Percentiles rank a stretch among this genome's conserved stretches.
These are phyloP conservation scores for Schizothecium vesticola DNA, from an alignment of 495 filamentous ascomycete species.

Conservation along the genomic window DNA sequence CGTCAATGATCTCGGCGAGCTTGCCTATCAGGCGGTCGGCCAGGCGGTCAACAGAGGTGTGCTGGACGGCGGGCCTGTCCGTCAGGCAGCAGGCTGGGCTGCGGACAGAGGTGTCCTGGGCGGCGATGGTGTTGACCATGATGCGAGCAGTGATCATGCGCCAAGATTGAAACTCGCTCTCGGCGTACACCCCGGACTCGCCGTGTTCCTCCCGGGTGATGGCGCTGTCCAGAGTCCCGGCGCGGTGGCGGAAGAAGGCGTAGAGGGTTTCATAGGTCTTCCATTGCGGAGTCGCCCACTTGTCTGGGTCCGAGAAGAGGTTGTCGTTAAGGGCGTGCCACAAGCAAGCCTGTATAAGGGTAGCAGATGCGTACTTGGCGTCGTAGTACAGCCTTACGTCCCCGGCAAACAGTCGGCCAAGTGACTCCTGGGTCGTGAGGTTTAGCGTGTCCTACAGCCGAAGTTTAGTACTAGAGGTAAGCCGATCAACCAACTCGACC, in stretches of 20 bases:
- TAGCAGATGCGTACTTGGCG: not conserved
- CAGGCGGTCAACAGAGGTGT: slow-evolving; percentile 1
- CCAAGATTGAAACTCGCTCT: not conserved
- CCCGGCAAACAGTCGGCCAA: not conserved
- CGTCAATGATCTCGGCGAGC: slow-evolving; percentile 1
- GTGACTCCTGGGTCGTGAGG: not conserved
- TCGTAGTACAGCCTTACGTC: not conserved
- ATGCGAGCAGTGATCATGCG: not conserved
- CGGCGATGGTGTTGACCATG: not conserved
- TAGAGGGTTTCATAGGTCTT: not conserved
- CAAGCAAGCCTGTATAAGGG: not conserved
- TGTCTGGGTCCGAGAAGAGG: slow-evolving; percentile 3
- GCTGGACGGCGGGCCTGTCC: not conserved
- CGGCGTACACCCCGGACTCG: not conserved
- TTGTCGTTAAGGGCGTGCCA: not conserved
- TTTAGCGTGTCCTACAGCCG: not conserved
- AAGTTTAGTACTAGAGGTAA: not conserved
- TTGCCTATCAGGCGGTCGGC: not conserved
- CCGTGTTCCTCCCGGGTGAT: not conserved
- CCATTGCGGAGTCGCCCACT: slow-evolving; percentile 1
- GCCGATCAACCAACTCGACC: not conserved
- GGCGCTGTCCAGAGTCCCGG: slow-evolving; percentile 1
- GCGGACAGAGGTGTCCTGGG: no score
- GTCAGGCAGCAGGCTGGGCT: no score
- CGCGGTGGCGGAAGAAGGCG: not conserved